A percentile compares a stretch with the other conserved stretches of the same genome.
Evolutionary conservation across 768 basidiomycete species (phyloP).

Genomic region (Xanthoconium stramineum): DNA sequence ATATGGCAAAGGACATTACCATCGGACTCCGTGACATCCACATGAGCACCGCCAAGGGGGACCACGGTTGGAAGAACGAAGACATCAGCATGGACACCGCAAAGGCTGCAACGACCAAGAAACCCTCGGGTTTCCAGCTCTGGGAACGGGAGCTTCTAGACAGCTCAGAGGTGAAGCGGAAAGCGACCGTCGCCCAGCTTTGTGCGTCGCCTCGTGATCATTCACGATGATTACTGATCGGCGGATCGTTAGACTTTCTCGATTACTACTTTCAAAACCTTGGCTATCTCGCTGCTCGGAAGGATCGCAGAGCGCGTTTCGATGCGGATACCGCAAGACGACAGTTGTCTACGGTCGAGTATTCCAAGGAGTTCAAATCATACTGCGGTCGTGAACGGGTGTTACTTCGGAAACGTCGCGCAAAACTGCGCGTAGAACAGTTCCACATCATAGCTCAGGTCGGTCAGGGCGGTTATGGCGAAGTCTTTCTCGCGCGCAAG

Average conservation of each 20-base stretch:
- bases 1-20: slow-evolving; percentile 65
- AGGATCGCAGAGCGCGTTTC: slow-evolving; percentile 79
- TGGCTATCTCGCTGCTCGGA: slow-evolving; percentile 83
- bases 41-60: slow-evolving; percentile 63
- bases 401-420: slow-evolving; percentile 83
- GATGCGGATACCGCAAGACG: slow-evolving; percentile 78
- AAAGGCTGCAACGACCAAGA: slow-evolving; percentile 45
- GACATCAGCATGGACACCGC: slow-evolving; percentile 61
- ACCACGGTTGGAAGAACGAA: slow-evolving; percentile 40
- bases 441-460: slow-evolving; percentile 99
- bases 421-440: slow-evolving; percentile 89
- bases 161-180: slow-evolving; percentile 85
- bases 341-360: slow-evolving; percentile 50
- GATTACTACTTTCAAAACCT: slow-evolving; percentile 98
- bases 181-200: slow-evolving; percentile 95
- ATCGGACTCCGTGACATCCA: slow-evolving; percentile 47
- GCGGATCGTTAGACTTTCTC: slow-evolving; percentile 67
- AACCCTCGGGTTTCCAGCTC: slow-evolving; percentile 50
- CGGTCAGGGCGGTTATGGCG: slow-evolving; percentile 98
- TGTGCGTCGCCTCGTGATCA: slow-evolving; percentile 51
- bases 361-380: slow-evolving; percentile 80
- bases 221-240: slow-evolving; percentile 9
- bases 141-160: slow-evolving; percentile 89
- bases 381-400: slow-evolving; percentile 95
- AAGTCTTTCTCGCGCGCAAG: slow-evolving; percentile 94